Conservation (phyloP, 148 eudicot species). For the Chenopodium formosanum region DNA sequence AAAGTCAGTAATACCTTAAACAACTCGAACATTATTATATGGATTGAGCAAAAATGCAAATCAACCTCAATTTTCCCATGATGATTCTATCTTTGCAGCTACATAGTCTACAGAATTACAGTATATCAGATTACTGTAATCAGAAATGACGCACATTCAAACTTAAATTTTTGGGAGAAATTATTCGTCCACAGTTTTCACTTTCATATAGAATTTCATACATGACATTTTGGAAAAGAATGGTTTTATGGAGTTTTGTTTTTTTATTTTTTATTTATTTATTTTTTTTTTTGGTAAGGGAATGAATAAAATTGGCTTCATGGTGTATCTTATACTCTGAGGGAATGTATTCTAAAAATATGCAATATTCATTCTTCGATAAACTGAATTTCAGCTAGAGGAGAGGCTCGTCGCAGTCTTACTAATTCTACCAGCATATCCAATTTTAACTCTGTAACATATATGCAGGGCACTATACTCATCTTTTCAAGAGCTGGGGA, state of each 20-base stretch:
- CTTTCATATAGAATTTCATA: background rate
- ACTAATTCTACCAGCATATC: slow-evolving; percentile 63
- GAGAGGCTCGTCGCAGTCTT: slow-evolving; percentile 81
- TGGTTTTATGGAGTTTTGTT: slow-evolving; percentile 1
- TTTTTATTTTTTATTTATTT: background rate
- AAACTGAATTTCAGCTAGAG: slow-evolving; percentile 64
- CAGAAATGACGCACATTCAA: background rate
- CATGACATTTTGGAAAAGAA: background rate
- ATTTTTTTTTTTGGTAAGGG: background rate
- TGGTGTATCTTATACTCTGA: background rate
- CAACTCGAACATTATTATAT: no score
- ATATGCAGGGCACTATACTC: slow-evolving; percentile 58
- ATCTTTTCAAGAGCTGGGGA: slow-evolving; percentile 62
- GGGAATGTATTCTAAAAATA: background rate
- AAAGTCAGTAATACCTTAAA: no score
- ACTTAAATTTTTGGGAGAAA: background rate
- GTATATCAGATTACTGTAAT: background rate
- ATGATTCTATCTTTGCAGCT: background rate
- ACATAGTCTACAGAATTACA: background rate
- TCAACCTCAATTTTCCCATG: background rate
- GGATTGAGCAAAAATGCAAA: background rate
- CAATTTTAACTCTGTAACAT: slow-evolving; percentile 52
- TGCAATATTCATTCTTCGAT: slow-evolving; percentile 39
- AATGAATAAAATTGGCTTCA: background rate
- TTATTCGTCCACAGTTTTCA: background rate